Evolutionary conservation across 2,329 filamentous ascomycete species (phyloP).

Genomic region (Emydomyces testavorans): DNA sequence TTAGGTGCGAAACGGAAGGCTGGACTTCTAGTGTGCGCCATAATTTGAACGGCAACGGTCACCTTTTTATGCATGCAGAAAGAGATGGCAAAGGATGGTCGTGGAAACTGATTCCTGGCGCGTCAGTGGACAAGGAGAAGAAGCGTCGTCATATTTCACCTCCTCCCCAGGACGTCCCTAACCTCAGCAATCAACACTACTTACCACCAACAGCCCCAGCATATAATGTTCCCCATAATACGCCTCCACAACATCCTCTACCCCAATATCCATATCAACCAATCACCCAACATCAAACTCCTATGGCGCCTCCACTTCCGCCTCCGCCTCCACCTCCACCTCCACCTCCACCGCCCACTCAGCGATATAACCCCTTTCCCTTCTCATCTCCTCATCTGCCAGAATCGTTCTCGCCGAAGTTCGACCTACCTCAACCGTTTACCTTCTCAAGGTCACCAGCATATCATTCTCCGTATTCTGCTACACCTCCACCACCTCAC

Average conservation of each 20-base stretch:
- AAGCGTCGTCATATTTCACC: slow-evolving; percentile 40
- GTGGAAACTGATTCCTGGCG: slow-evolving; percentile 49
- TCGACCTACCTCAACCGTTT: slow-evolving; percentile 32
- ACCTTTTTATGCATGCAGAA: slow-evolving; percentile 49
- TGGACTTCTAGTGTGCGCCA: slow-evolving; percentile 59
- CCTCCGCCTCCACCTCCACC: slow-evolving; percentile 1
- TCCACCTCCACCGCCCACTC: background rate
- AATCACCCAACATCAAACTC: slow-evolving; percentile 4
- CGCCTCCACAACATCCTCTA: slow-evolving; percentile 14
- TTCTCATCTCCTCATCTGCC: background rate
- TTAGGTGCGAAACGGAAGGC: slow-evolving; percentile 52
- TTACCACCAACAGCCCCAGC: slow-evolving; percentile 27
- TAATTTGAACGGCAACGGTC: slow-evolving; percentile 48
- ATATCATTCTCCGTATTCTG: slow-evolving; percentile 34
- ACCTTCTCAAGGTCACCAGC: slow-evolving; percentile 28
- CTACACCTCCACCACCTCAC: slow-evolving; percentile 25
- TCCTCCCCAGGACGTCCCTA: slow-evolving; percentile 24
- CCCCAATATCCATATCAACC: slow-evolving; percentile 19
- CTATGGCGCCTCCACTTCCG: slow-evolving; percentile 10
- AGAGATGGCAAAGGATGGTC: slow-evolving; percentile 52
- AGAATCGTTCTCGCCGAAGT: slow-evolving; percentile 17
- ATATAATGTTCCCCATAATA: slow-evolving; percentile 22
- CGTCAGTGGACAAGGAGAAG: slow-evolving; percentile 49
- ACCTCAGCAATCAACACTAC: slow-evolving; percentile 29
- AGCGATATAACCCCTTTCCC: background rate